Conservation (phyloP, 306 rosid genomes). For the Cicer judaicum region DNA sequence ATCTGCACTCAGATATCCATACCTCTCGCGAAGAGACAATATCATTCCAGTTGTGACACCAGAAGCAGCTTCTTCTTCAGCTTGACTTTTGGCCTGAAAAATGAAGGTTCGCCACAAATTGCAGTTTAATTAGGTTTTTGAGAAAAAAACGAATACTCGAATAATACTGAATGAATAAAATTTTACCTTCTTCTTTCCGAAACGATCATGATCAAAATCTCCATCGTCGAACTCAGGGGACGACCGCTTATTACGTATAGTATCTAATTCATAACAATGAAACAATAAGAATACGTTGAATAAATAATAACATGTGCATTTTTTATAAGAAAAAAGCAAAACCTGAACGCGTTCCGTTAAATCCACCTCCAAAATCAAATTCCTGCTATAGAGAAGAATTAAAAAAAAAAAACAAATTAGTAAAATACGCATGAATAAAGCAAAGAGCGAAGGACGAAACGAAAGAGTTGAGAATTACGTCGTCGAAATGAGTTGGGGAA, state of each 20-base stretch:
- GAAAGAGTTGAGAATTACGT: slow-evolving; percentile 32
- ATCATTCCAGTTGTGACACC: slow-evolving; percentile 93
- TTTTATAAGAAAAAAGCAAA: slow-evolving; percentile 13
- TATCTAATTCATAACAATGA: slow-evolving; percentile 34
- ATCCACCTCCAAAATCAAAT: slow-evolving; percentile 82
- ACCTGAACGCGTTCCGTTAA: slow-evolving; percentile 72
- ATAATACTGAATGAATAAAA: neutral
- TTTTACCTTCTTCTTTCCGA: slow-evolving; percentile 66
- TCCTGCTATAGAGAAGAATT: slow-evolving; percentile 53
- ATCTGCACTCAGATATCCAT: slow-evolving; percentile 47
- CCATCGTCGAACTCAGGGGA: slow-evolving; percentile 74
- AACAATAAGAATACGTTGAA: slow-evolving; percentile 26
- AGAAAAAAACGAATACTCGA: neutral
- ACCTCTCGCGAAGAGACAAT: slow-evolving; percentile 95
- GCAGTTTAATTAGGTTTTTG: neutral
- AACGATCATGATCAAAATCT: slow-evolving; percentile 57
- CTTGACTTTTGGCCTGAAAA: slow-evolving; percentile 60
- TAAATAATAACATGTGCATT: neutral
- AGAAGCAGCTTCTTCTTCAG: slow-evolving; percentile 88
- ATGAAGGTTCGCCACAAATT: slow-evolving; percentile 22
- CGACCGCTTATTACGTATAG: slow-evolving; percentile 64
- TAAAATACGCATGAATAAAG: slow-evolving; percentile 18
- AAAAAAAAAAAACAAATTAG: slow-evolving; percentile 1
- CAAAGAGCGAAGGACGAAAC: neutral
- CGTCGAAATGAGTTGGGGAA: slow-evolving; percentile 55